A percentile compares a stretch with the other conserved stretches of the same genome.
phyloP scores from a whole-genome alignment of 2,329 filamentous ascomycete species.

The Xylaria digitata region DNA sequence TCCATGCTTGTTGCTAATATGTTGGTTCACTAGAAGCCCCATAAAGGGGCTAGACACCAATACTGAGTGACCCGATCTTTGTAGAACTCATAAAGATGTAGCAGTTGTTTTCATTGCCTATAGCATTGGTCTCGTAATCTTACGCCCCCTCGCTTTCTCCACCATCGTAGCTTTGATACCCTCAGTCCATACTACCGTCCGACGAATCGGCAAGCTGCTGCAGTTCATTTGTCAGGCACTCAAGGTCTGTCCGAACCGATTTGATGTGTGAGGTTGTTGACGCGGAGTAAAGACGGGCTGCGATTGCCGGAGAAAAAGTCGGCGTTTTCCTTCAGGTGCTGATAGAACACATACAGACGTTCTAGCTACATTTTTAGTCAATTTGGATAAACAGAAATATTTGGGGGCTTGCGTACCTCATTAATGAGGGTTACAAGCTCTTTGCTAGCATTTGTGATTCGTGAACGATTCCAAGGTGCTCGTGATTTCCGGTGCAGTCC shows the following conservation, averaged over 20 bases:
- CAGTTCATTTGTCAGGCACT: slow-evolving; percentile 1
- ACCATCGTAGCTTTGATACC: slow-evolving; percentile 23
- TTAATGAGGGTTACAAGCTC: slow-evolving; percentile 28
- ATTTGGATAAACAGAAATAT: not conserved
- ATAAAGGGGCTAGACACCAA: not conserved
- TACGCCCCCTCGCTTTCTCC: slow-evolving; percentile 11
- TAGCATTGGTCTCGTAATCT: slow-evolving; percentile 14
- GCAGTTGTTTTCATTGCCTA: slow-evolving; percentile 1
- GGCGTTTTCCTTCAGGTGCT: slow-evolving; percentile 22
- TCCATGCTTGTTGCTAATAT: slow-evolving; percentile 2
- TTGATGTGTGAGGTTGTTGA: slow-evolving; percentile 22
- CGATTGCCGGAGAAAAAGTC: slow-evolving; percentile 26
- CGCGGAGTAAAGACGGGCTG: not conserved
- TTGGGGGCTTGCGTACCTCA: slow-evolving; percentile 25
- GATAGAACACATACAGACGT: slow-evolving; percentile 18
- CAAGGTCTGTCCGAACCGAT: slow-evolving; percentile 7
- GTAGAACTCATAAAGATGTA: slow-evolving; percentile 5
- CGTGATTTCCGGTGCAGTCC: slow-evolving; percentile 34
- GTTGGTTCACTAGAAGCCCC: not conserved
- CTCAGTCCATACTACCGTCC: not conserved
- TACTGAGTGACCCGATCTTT: slow-evolving; percentile 12
- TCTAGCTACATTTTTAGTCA: slow-evolving; percentile 20
- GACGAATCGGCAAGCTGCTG: slow-evolving; percentile 9
- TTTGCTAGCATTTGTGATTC: slow-evolving; percentile 18
- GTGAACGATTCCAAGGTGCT: slow-evolving; percentile 20